phyloP scores from a whole-genome alignment of 1,284 basidiomycete genomes.

The Athelia sp. region DNA sequence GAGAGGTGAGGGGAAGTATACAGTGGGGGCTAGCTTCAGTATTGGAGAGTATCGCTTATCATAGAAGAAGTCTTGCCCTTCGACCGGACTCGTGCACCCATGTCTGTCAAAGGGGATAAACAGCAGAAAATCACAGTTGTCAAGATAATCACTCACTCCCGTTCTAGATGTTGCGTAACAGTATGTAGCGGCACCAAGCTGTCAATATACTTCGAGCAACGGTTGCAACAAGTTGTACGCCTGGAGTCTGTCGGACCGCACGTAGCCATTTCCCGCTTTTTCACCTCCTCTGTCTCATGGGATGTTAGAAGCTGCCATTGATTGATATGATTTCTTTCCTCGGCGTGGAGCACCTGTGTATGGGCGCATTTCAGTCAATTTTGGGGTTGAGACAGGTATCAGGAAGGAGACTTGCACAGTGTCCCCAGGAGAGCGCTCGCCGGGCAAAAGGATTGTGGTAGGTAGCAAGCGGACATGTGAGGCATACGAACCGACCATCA shows the following conservation, averaged over 20 bases:
- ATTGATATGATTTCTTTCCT: not conserved
- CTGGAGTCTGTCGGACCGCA: not conserved
- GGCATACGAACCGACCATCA: not conserved
- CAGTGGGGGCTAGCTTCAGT: no score
- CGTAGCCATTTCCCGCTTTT: not conserved
- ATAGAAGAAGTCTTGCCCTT: conserved; percentile 1
- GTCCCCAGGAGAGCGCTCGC: not conserved
- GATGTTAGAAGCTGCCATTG: not conserved
- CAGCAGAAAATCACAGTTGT: no score
- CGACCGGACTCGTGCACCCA: not conserved
- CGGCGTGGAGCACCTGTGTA: not conserved
- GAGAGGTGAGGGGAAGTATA: no score
- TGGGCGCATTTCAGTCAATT: no score
- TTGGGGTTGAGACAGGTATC: no score
- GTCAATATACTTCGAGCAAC: not conserved
- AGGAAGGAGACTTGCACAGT: not conserved
- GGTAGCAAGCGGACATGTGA: not conserved
- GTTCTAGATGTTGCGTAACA: not conserved
- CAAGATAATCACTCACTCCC: not conserved
- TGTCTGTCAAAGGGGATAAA: not conserved
- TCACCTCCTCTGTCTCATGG: not conserved
- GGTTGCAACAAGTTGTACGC: not conserved
- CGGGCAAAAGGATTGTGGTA: not conserved
- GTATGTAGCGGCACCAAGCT: no score
- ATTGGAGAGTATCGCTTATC: not conserved